Base-by-base conservation (phyloP, 441 rosid genomes). In the Daphne laureola region DNA sequence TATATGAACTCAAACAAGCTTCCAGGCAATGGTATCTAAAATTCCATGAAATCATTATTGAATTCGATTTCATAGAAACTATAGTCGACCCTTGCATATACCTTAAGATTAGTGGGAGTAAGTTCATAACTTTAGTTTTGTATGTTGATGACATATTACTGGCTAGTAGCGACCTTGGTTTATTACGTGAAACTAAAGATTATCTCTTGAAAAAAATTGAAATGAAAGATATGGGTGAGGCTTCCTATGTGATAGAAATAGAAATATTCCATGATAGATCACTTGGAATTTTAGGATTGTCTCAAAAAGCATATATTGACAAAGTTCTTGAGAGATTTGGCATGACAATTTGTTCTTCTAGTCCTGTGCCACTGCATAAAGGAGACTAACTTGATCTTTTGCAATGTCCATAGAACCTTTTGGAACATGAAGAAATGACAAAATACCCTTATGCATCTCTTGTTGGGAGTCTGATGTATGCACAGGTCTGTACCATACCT, bases 381-480 rank as follows among this genome's bases (percentile, higher is more conserved):
- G 17, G 48, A 17, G 63, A 58, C 1, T 49, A 49, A 41, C 41
- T 12, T 7, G 14, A 12, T n/a, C 47, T 11, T 1, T 46, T 15
- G 17, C 23, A 57, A n/a, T 57, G 58, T 12, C 38, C 49, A 25
- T 42, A 43, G 17, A 54, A 54, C 43, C 21, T 25, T 4, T 13
- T 17, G 23, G 18, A 54, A 41, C 8, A 8, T 13, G 21, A 54
- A 0, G 5, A 21, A 36, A 15, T 52, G 27, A 4, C 17, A 36
- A 0, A 11, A 14, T 36, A 16, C 36, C 15, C 43, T 7, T 52
- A 16, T 16, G 27, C 43, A 3, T 52, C 12, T 1, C 3, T 52
- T 15, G 43, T 16, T 23, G 17, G 14, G 12, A 46, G n/a, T 3
- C 2, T 46, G 7, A 17, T 9, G 5, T 46, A 23, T 13, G 51